Percentiles rank a stretch among this genome's conserved stretches.
Conservation (phyloP, 2,329 filamentous ascomycete species). For the Nothomitra cinnamomea region DNA sequence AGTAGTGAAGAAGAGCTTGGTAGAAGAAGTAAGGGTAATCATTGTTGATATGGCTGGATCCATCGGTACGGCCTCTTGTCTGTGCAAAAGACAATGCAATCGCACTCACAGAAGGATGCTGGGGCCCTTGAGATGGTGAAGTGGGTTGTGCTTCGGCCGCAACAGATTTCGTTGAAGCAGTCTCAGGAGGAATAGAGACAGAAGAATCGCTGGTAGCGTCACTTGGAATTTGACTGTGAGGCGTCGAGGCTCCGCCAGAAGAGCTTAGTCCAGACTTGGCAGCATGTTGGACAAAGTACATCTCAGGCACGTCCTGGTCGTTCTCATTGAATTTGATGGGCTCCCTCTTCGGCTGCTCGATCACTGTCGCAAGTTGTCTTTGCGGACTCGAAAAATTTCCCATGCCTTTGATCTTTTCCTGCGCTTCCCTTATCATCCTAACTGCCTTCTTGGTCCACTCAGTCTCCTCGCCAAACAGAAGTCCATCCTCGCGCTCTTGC, state of each 20-base stretch:
- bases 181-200: too few relatives aligned
- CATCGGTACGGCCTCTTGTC: slow-evolving; percentile 10
- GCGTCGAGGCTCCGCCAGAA: neutral
- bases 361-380: slow-evolving; percentile 11
- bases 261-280: slow-evolving; percentile 26
- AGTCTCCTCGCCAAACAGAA: slow-evolving; percentile 82
- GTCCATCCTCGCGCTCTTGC: slow-evolving; percentile 77
- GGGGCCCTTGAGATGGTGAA: too few relatives aligned
- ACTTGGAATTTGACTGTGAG: neutral
- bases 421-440: slow-evolving; percentile 52
- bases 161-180: neutral
- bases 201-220: neutral
- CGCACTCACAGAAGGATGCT: slow-evolving; percentile 6
- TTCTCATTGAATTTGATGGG: neutral
- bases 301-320: slow-evolving; percentile 26
- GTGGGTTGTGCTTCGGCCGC: too few relatives aligned
- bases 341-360: neutral
- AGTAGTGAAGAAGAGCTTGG: slow-evolving; percentile 71
- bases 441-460: slow-evolving; percentile 84
- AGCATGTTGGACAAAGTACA: slow-evolving; percentile 33
- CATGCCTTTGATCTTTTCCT: slow-evolving; percentile 54
- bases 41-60: slow-evolving; percentile 24
- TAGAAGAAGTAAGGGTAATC: slow-evolving; percentile 66
- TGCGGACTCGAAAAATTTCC: slow-evolving; percentile 42
- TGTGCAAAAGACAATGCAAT: slow-evolving; percentile 7